Conservation (phyloP, 176 grass and related monocot species). For the Tuctoria greenei region DNA sequence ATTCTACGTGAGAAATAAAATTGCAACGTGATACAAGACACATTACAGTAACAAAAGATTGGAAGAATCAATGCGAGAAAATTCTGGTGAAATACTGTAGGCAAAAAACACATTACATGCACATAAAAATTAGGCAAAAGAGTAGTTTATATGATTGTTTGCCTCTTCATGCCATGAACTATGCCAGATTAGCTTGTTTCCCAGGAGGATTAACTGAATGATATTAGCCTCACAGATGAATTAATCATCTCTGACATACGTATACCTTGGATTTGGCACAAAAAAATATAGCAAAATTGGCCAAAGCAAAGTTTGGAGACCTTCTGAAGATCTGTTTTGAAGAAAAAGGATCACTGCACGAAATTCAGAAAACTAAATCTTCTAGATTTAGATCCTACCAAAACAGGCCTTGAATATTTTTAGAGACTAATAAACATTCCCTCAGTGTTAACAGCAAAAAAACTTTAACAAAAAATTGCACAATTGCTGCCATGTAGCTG, state of each 20-base stretch:
- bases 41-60: background rate
- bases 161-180: background rate
- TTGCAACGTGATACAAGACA: background rate
- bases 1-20: conserved; percentile 33
- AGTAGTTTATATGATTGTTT: background rate
- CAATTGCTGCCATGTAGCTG: background rate
- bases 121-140: background rate
- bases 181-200: conserved; percentile 4
- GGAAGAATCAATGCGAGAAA: conserved; percentile 17
- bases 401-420: too few species aligned
- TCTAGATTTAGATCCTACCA: too few species aligned
- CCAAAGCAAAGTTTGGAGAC: background rate
- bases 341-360: too few species aligned
- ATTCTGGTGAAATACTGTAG: background rate
- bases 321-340: too few species aligned
- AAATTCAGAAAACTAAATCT: too few species aligned
- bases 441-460: too few species aligned
- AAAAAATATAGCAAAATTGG: background rate
- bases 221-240: background rate
- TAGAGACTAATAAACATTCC: too few species aligned
- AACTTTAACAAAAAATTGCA: too few species aligned
- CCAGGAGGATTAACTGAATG: background rate
- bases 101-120: background rate
- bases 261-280: too few species aligned
- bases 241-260: too few species aligned